phyloP scores from a whole-genome alignment of 139 green algal species.

The Spirogloea muscicola region DNA sequence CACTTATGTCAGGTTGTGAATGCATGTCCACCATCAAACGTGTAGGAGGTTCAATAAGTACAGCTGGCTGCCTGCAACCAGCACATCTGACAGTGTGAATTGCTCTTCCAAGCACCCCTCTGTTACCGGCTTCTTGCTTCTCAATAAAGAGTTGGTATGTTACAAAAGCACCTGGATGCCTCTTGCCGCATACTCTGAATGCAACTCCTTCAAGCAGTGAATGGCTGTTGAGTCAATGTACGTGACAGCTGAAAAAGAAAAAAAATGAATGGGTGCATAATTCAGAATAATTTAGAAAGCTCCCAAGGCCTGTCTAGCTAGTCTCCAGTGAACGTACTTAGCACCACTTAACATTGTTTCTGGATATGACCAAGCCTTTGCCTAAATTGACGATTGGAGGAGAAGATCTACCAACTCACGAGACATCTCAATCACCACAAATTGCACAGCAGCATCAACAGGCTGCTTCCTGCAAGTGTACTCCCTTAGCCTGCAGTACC shows the following conservation, averaged over 20 bases:
- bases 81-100: too few relatives aligned
- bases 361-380: background rate
- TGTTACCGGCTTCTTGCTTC: too few relatives aligned
- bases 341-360: background rate
- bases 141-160: too few relatives aligned
- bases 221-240: constrained; percentile 25
- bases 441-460: background rate
- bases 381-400: background rate
- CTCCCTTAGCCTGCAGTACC: constrained; percentile 15
- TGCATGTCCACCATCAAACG: too few relatives aligned
- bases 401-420: too few relatives aligned
- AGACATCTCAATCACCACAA: constrained; percentile 34
- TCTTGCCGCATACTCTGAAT: constrained; percentile 13
- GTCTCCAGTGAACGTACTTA: too few relatives aligned
- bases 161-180: constrained; percentile 15
- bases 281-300: background rate
- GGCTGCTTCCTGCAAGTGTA: constrained; percentile 4
- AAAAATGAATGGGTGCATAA: background rate
- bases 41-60: too few relatives aligned
- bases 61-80: too few relatives aligned
- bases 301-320: background rate
- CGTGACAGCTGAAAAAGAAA: constrained; percentile 12
- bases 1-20: too few relatives aligned
- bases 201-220: constrained; percentile 18
- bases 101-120: too few relatives aligned